Percentiles rank a stretch among this genome's conserved stretches.
These are phyloP conservation scores for Cyclostephanos tholiformis DNA, from an alignment of 108 stramenopile species.

Conservation along the genomic window DNA sequence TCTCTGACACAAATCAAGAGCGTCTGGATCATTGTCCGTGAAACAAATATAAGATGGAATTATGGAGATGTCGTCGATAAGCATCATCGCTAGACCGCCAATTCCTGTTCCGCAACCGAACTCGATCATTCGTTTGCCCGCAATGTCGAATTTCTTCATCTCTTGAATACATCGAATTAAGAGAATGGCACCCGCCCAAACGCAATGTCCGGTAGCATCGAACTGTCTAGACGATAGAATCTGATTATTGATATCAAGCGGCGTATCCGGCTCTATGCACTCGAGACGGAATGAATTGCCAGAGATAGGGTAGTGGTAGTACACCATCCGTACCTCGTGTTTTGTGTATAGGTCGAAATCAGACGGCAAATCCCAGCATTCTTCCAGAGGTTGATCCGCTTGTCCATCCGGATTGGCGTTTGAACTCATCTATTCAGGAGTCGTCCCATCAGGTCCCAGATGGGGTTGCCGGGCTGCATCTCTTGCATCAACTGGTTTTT, in stretches of 20 bases:
- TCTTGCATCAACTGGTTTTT: too few species aligned
- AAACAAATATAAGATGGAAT: conserved; percentile 14
- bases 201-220: conserved; percentile 28
- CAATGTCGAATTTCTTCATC: conserved; percentile 1
- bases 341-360: conserved; percentile 16
- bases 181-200: conserved; percentile 18
- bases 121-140: conserved; percentile 13
- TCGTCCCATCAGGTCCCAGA: too few species aligned
- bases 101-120: conserved; percentile 20
- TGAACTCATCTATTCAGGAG: too few species aligned
- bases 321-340: background rate
- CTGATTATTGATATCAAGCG: conserved; percentile 12
- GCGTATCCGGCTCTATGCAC: conserved; percentile 22
- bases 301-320: background rate
- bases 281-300: conserved; percentile 5
- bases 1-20: conserved; percentile 1
- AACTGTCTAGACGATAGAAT: background rate
- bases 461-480: too few species aligned
- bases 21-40: conserved; percentile 19
- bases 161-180: conserved; percentile 6
- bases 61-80: conserved; percentile 1
- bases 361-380: conserved; percentile 11
- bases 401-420: too few species aligned
- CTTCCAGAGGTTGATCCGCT: background rate
- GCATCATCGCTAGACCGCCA: conserved; percentile 6